Conservation (phyloP, 1,139 yeast species). For the Debaryomyces psychrophilus region DNA sequence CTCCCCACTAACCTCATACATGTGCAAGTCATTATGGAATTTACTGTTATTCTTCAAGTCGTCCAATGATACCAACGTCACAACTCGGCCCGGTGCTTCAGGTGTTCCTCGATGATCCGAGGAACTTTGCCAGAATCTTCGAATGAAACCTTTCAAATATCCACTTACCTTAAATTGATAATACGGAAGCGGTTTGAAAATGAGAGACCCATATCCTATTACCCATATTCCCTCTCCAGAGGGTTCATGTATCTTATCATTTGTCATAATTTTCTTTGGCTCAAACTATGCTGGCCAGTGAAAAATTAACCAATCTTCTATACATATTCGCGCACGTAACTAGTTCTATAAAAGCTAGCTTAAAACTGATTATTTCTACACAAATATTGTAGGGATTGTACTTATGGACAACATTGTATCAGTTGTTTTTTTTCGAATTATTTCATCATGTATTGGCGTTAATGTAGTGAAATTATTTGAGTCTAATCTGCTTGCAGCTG, state of each 20-base stretch:
- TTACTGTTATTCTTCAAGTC: constrained; percentile 48
- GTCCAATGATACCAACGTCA: constrained; percentile 65
- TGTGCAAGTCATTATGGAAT: constrained; percentile 50
- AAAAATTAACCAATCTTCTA: background rate
- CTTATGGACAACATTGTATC: background rate
- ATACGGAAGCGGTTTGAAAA: constrained; percentile 90
- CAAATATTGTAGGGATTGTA: background rate
- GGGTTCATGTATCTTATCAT: background rate
- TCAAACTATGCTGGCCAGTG: background rate
- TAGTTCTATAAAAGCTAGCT: background rate
- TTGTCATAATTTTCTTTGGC: background rate
- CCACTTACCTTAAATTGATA: constrained; percentile 67
- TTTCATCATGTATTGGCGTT: too few relatives aligned
- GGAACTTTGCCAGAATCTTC: constrained; percentile 92
- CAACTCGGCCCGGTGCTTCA: constrained; percentile 84
- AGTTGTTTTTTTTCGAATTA: too few relatives aligned
- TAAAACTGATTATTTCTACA: background rate
- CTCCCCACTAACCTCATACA: constrained; percentile 36
- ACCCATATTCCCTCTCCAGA: constrained; percentile 62
- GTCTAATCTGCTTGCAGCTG: background rate
- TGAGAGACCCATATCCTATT: constrained; percentile 87
- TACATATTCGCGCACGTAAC: constrained; percentile 6
- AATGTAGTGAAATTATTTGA: too few relatives aligned
- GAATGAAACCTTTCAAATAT: constrained; percentile 68
- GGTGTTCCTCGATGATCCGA: constrained; percentile 92